These are phyloP conservation scores for Cystofilobasidium macerans DNA, from an alignment of 768 basidiomycete genomes.

Conservation along the genomic window DNA sequence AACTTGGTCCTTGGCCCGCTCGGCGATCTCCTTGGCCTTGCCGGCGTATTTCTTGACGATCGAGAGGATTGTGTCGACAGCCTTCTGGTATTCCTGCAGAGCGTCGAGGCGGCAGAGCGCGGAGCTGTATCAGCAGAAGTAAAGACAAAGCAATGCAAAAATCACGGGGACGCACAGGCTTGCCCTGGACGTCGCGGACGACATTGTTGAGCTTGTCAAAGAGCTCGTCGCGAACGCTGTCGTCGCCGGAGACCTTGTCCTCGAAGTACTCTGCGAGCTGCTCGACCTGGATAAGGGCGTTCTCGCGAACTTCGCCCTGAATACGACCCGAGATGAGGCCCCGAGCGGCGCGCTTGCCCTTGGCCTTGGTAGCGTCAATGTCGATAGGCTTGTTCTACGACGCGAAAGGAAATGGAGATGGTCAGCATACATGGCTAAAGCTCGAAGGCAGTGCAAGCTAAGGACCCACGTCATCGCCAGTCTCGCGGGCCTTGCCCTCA, in stretches of 20 bases:
- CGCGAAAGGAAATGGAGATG: neutral
- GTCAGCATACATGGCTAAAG: conserved; percentile 27
- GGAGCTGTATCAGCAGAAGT: too few species aligned
- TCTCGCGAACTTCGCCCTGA: conserved; percentile 37
- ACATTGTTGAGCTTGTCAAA: conserved; percentile 36
- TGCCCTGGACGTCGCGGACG: conserved; percentile 20
- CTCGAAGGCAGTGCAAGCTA: neutral
- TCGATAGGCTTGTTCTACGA: conserved; percentile 36
- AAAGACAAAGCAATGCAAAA: neutral
- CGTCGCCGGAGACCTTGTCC: conserved; percentile 39
- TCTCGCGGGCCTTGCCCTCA: conserved; percentile 29
- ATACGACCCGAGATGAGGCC: conserved; percentile 35
- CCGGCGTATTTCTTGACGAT: conserved; percentile 40
- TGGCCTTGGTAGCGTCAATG: conserved; percentile 32
- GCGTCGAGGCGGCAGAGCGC: neutral
- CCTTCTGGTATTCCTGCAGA: conserved; percentile 36
- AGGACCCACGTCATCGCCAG: conserved; percentile 8
- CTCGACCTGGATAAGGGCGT: conserved; percentile 32
- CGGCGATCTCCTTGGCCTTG: conserved; percentile 36
- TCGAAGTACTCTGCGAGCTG: conserved; percentile 36
- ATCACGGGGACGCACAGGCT: neutral
- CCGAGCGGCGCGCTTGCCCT: conserved; percentile 37
- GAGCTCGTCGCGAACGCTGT: conserved; percentile 39
- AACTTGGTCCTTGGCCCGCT: conserved; percentile 30
- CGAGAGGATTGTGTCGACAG: conserved; percentile 37